Evolutionary conservation across 1,139 yeast genomes (phyloP).

Genomic region (Meyerozyma elateridarum): DNA sequence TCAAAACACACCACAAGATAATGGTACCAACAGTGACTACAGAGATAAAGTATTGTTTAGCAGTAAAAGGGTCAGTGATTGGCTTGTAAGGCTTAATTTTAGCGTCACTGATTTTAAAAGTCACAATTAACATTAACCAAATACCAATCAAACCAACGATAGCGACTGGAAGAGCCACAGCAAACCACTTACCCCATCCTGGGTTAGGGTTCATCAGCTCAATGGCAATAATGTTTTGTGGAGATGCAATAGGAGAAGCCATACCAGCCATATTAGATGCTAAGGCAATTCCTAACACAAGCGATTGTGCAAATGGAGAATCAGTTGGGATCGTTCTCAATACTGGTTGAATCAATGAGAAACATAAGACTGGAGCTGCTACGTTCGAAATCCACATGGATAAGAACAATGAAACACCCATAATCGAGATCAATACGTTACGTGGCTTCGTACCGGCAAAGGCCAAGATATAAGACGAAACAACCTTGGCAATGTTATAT

Average conservation of each 20-base stretch:
- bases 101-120: slow-evolving; percentile 53
- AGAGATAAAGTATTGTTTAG: slow-evolving; percentile 68
- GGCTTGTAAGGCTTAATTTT: slow-evolving; percentile 56
- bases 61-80: slow-evolving; percentile 63
- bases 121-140: slow-evolving; percentile 66
- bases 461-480: slow-evolving; percentile 76
- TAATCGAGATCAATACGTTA: slow-evolving; percentile 67
- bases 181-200: slow-evolving; percentile 94
- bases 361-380: slow-evolving; percentile 92
- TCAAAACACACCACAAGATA: slow-evolving; percentile 77
- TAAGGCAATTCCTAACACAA: slow-evolving; percentile 84
- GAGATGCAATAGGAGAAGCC: slow-evolving; percentile 95
- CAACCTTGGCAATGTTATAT: slow-evolving; percentile 78
- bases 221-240: slow-evolving; percentile 87
- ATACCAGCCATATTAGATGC: slow-evolving; percentile 93
- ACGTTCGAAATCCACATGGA: slow-evolving; percentile 97
- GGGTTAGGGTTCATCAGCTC: slow-evolving; percentile 87
- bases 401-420: slow-evolving; percentile 79
- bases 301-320: slow-evolving; percentile 73
- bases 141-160: slow-evolving; percentile 55
- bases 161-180: slow-evolving; percentile 77
- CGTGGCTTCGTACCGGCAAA: slow-evolving; percentile 85
- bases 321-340: slow-evolving; percentile 76
- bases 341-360: slow-evolving; percentile 83
- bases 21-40: slow-evolving; percentile 67